A percentile compares a stretch with the other conserved stretches of the same genome.
Evolutionary conservation across 164 flowering plant genomes (phyloP).

Genomic region (Chloranthus sessilifolius): DNA sequence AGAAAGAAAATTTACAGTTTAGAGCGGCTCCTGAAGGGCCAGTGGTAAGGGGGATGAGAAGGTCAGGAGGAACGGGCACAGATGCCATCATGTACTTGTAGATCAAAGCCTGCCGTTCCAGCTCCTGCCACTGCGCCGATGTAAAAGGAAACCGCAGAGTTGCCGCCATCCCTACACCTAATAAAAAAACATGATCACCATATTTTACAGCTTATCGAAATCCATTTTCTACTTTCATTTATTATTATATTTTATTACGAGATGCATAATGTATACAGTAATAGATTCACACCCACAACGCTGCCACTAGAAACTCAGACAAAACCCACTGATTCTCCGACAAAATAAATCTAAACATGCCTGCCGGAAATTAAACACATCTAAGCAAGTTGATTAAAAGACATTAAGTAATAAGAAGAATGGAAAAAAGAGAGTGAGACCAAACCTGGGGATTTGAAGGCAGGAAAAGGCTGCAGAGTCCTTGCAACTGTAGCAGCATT

Average conservation of each 20-base stretch:
- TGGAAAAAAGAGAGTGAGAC: not conserved
- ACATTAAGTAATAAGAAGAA: not conserved
- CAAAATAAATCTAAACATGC: no score
- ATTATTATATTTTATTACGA: no score
- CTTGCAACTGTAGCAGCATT: slow-evolving; percentile 8
- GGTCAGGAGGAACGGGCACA: slow-evolving; percentile 59
- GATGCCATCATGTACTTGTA: slow-evolving; percentile 62
- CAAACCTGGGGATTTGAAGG: slow-evolving; percentile 37
- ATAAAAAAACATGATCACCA: not conserved
- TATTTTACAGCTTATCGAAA: no score
- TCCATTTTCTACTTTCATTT: no score
- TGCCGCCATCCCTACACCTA: slow-evolving; percentile 16
- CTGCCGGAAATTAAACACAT: no score
- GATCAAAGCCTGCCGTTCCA: slow-evolving; percentile 62
- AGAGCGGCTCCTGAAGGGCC: slow-evolving; percentile 16
- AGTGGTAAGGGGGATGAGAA: slow-evolving; percentile 35
- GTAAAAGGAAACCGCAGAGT: slow-evolving; percentile 50
- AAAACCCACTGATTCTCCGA: not conserved
- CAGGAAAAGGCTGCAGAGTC: slow-evolving; percentile 36
- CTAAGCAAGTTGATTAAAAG: not conserved
- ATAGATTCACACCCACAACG: no score
- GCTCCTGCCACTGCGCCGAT: slow-evolving; percentile 57
- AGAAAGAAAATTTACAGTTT: slow-evolving; percentile 17
- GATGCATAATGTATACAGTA: no score
- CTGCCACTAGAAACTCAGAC: no score